Evolutionary conservation across 202 grass and related monocot genomes (phyloP), one percentile per base, ranked within the genome.

Genomic region (Bolboschoenoplectus hybrid): DNA sequence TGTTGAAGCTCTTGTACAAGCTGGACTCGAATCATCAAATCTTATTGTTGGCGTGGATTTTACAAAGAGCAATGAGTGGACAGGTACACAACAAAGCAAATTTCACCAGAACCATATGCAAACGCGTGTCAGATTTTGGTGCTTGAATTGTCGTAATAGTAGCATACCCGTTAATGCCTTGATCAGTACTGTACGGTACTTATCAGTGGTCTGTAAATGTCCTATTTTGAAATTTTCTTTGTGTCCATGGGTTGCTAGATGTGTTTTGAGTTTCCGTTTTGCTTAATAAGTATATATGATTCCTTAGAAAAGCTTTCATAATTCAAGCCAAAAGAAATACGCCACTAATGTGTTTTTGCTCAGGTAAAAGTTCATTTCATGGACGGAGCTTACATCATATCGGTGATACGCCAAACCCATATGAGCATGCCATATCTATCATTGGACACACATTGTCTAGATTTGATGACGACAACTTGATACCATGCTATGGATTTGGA

Each of bases 31-130:
- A 81, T 98, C 97, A 63, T 96, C 93, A 2, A 98, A 99, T 92
- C 97, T 99, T 85, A 94, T 99, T 52, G 97, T 99, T 4, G 97
- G 97, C 5, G 82, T 99, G 88, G 97, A 99, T 93, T 99, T 99
- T 71, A 99, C 97, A 47, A 99, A 99, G 83, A 99, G 97, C 76
- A 99, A 99, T 0, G 97, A 99, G 52, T 99, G 97, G 97, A 97
- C 93, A 88, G 97, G 97, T 91, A 88, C 63, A 81, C 60, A 85
- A 53, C 44, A 74, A 46, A 75, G 34, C 53, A 78, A 17, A 56
- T 26, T 9, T 8, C 14, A 16, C 58, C 50, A 13, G 19, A 60
- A 60, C 16, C 7, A 20, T 60, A 60, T 60, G 3, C 16, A 41
- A 60, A 57, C 60, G 53, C 74, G 60, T 60, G 53, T 80, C 52